These are phyloP conservation scores for Collybia nuda DNA, from an alignment of 768 basidiomycete genomes.

Conservation along the genomic window DNA sequence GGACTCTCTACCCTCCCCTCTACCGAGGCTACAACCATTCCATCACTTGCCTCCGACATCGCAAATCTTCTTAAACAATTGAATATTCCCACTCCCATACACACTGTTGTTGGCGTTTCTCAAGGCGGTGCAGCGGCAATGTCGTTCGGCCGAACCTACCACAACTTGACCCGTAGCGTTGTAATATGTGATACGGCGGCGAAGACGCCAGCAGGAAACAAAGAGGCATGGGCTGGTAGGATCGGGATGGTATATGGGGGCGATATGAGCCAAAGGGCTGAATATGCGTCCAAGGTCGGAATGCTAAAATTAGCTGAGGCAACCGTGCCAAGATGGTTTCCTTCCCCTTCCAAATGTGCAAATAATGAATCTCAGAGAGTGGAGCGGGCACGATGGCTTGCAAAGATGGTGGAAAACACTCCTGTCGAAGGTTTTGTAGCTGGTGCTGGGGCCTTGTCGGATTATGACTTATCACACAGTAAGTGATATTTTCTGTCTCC, in stretches of 20 bases:
- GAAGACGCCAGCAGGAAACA: conserved; percentile 43
- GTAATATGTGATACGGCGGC: conserved; percentile 50
- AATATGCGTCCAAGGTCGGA: conserved; percentile 33
- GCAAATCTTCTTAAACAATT: conserved; percentile 33
- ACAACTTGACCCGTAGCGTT: conserved; percentile 33
- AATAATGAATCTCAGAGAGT: conserved; percentile 10
- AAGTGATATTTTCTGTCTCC: neutral
- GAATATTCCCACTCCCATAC: conserved; percentile 35
- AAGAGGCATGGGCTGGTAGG: conserved; percentile 48
- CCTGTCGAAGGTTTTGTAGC: conserved; percentile 41
- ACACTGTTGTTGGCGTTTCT: conserved; percentile 50
- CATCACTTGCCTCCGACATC: conserved; percentile 45
- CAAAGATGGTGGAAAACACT: conserved; percentile 38
- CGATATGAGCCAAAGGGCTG: conserved; percentile 12
- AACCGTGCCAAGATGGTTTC: conserved; percentile 52
- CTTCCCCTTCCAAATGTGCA: conserved; percentile 31
- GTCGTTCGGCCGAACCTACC: conserved; percentile 40
- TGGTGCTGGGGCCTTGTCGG: conserved; percentile 44
- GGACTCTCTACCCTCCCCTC: conserved; percentile 39
- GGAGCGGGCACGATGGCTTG: conserved; percentile 24
- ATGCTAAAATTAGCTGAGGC: conserved; percentile 39
- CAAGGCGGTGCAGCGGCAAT: conserved; percentile 53
- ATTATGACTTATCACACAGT: conserved; percentile 38
- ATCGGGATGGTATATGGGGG: conserved; percentile 34
- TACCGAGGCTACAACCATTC: conserved; percentile 32